Evolutionary conservation across 345 rosid genomes (phyloP).

Genomic region (Rhodamnia argentea): DNA sequence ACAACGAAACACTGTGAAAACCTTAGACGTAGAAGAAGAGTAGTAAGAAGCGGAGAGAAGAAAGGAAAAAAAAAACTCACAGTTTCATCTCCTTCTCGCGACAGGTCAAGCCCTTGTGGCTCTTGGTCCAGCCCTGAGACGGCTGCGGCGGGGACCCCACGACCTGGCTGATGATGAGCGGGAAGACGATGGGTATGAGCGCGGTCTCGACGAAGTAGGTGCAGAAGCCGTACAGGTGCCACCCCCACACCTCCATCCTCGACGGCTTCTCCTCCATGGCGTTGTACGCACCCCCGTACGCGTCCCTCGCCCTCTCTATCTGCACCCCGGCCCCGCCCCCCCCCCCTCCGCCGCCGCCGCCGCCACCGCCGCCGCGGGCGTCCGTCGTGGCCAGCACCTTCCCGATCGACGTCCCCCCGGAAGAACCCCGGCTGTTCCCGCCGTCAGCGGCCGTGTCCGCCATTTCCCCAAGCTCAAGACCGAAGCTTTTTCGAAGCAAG

Average conservation of each 20-base stretch:
- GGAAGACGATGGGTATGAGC: conserved; percentile 40
- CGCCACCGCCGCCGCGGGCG: neutral
- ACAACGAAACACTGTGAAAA: neutral
- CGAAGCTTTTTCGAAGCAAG: neutral
- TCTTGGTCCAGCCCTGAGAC: conserved; percentile 12
- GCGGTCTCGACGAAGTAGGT: conserved; percentile 32
- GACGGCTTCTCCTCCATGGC: conserved; percentile 18
- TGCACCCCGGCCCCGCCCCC: conserved; percentile 8
- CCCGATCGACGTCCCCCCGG: conserved; percentile 9
- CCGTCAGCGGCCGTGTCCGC: neutral
- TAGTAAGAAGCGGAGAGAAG: neutral
- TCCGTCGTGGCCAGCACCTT: conserved; percentile 7
- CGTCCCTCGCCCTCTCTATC: conserved; percentile 13
- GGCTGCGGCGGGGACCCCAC: conserved; percentile 6
- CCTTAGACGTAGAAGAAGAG: neutral
- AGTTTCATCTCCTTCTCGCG: conserved; percentile 15
- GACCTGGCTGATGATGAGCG: conserved; percentile 38
- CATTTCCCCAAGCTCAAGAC: neutral
- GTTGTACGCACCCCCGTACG: neutral
- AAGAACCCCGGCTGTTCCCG: neutral
- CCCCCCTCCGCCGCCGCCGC: neutral
- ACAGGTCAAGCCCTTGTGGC: conserved; percentile 23
- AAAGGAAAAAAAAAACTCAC: conserved; percentile 13
- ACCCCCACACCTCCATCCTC: conserved; percentile 30
- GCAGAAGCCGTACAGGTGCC: conserved; percentile 46